phyloP scores from a whole-genome alignment of 192 early-diverging fungal species.

The Obelidium mucronatum region DNA sequence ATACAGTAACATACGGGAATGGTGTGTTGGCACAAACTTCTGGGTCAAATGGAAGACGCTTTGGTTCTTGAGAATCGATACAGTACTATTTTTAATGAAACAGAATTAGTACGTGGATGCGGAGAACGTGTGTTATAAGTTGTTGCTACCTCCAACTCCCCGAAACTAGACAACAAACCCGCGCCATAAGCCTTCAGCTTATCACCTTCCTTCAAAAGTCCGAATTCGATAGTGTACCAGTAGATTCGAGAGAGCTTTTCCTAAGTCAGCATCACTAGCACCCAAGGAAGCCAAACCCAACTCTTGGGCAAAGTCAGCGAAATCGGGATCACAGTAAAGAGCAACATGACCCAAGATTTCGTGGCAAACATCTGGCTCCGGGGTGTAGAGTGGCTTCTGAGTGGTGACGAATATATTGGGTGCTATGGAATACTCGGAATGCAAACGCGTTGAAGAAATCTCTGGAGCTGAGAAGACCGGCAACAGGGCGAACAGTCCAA shows the following conservation, averaged over 20 bases:
- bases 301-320: constrained; percentile 94
- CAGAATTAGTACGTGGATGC: background rate
- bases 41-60: constrained; percentile 86
- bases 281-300: constrained; percentile 94
- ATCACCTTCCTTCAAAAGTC: constrained; percentile 76
- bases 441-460: constrained; percentile 97
- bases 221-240: constrained; percentile 97
- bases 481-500: constrained; percentile 92
- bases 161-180: constrained; percentile 91
- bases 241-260: constrained; percentile 77
- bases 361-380: constrained; percentile 94
- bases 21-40: constrained; percentile 52
- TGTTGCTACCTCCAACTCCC: constrained; percentile 77
- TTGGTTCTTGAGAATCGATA: constrained; percentile 75
- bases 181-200: constrained; percentile 89
- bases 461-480: constrained; percentile 89
- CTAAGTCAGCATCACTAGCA: constrained; percentile 89
- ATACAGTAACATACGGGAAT: constrained; percentile 41
- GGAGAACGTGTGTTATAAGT: background rate
- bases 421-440: constrained; percentile 96
- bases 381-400: constrained; percentile 91
- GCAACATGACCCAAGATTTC: constrained; percentile 93
- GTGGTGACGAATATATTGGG: constrained; percentile 97
- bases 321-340: constrained; percentile 72
- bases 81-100: constrained; percentile 72